Conservation (phyloP, 176 grass and related monocot species). For the Guadua angustifolia region DNA sequence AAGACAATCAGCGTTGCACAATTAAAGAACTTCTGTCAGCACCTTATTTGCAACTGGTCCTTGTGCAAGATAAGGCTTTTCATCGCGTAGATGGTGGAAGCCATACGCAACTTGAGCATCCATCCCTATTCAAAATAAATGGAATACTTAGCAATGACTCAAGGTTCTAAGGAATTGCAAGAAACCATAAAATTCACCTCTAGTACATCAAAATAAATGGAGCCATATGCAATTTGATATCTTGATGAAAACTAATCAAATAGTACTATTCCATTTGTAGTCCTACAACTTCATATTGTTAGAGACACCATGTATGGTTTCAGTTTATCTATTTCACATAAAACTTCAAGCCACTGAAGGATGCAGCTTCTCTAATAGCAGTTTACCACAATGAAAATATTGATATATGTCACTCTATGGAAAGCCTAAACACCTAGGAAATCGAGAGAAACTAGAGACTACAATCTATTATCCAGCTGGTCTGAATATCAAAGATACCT, state of each 20-base stretch:
- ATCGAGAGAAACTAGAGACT: neutral
- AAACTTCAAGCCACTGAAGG: slow-evolving; percentile 12
- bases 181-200: neutral
- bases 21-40: slow-evolving; percentile 17
- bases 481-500: slow-evolving; percentile 30
- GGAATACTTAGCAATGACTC: slow-evolving; percentile 17
- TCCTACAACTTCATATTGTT: neutral
- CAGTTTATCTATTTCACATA: slow-evolving; percentile 1
- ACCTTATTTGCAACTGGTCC: slow-evolving; percentile 98
- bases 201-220: too few species aligned
- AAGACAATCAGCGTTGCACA: neutral
- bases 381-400: neutral
- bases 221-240: neutral
- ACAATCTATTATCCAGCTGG: neutral
- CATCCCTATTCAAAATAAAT: slow-evolving; percentile 76
- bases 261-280: neutral
- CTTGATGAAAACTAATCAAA: slow-evolving; percentile 7
- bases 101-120: slow-evolving; percentile 97
- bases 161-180: slow-evolving; percentile 8
- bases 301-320: neutral
- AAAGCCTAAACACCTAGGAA: neutral
- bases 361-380: neutral
- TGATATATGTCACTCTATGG: neutral
- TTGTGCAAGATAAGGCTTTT: slow-evolving; percentile 90
- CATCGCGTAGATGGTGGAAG: slow-evolving; percentile 90